These are phyloP conservation scores for Lolium rigidum DNA, from an alignment of 176 grass and related monocot genomes.

Conservation along the genomic window DNA sequence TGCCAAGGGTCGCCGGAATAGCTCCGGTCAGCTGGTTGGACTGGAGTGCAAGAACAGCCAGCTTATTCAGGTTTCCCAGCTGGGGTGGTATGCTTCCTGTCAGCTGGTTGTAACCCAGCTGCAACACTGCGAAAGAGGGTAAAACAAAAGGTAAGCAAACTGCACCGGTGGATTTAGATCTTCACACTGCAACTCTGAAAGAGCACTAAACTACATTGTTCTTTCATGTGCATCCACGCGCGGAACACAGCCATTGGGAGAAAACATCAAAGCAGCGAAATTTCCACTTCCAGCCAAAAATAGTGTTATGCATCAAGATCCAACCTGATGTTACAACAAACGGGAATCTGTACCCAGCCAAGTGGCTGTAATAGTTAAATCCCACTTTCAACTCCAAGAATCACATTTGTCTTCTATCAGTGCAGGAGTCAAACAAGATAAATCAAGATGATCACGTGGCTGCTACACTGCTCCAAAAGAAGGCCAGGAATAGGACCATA, in stretches of 20 bases:
- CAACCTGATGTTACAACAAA: not conserved
- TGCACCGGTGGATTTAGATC: not conserved
- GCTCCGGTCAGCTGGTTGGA: slow-evolving; percentile 88
- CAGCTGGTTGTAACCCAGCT: slow-evolving; percentile 91
- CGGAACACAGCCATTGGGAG: not conserved
- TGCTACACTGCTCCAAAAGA: slow-evolving; percentile 23
- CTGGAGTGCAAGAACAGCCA: slow-evolving; percentile 77
- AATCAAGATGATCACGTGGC: slow-evolving; percentile 41
- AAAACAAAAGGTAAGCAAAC: slow-evolving; percentile 1
- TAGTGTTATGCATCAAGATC: slow-evolving; percentile 30
- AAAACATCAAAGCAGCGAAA: slow-evolving; percentile 5
- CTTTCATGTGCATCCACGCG: not conserved
- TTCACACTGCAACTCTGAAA: not conserved
- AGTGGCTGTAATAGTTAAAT: not conserved
- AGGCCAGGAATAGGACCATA: slow-evolving; percentile 28
- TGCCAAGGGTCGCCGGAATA: slow-evolving; percentile 82
- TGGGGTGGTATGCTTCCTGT: slow-evolving; percentile 75
- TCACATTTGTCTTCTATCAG: not conserved
- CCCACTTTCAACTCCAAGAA: not conserved
- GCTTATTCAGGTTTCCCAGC: slow-evolving; percentile 75
- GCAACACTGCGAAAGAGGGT: slow-evolving; percentile 61
- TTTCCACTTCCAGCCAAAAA: not conserved
- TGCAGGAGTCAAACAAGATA: slow-evolving; percentile 17
- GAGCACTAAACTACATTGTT: slow-evolving; percentile 11
- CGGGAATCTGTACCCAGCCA: not conserved